phyloP scores from a whole-genome alignment of 164 flowering plant genomes.

The Pachysandra terminalis region DNA sequence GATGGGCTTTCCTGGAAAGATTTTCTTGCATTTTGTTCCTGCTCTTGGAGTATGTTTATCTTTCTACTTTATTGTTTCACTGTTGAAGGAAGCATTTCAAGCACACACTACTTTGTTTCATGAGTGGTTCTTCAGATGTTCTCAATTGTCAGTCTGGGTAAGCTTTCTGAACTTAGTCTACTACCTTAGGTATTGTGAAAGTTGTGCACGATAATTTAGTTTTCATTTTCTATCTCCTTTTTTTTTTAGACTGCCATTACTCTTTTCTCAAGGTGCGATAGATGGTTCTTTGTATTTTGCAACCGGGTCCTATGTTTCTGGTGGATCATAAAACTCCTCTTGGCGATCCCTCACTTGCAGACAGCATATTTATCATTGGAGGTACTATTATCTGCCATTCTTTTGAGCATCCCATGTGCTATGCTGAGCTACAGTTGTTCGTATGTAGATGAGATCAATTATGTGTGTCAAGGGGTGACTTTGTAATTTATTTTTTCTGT shows the following conservation, averaged over 20 bases:
- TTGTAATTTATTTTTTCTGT: no score
- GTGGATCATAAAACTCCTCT: conserved; percentile 59
- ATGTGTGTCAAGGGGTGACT: no score
- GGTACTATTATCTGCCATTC: conserved; percentile 35
- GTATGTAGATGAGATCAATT: no score
- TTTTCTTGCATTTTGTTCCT: conserved; percentile 36
- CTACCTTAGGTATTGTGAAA: not conserved
- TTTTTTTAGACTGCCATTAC: conserved; percentile 40
- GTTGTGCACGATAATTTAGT: not conserved
- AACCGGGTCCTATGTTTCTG: conserved; percentile 52
- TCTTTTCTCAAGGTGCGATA: conserved; percentile 32
- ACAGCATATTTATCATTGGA: conserved; percentile 33
- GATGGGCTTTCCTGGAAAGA: conserved; percentile 33
- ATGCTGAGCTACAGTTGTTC: no score
- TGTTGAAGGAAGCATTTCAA: conserved; percentile 29
- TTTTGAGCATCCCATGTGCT: not conserved
- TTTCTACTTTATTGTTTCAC: conserved; percentile 39
- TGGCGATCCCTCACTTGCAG: conserved; percentile 45
- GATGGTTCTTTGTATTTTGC: conserved; percentile 37
- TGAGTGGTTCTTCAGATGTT: conserved; percentile 54
- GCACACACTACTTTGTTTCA: conserved; percentile 33
- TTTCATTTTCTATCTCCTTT: not conserved
- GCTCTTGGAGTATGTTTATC: conserved; percentile 50
- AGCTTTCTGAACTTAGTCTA: conserved; percentile 21
- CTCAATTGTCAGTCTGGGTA: conserved; percentile 71